A percentile compares a stretch with the other conserved stretches of the same genome.
phyloP scores from a whole-genome alignment of 2,329 filamentous ascomycete genomes.

The Rhynchosporium secalis region DNA sequence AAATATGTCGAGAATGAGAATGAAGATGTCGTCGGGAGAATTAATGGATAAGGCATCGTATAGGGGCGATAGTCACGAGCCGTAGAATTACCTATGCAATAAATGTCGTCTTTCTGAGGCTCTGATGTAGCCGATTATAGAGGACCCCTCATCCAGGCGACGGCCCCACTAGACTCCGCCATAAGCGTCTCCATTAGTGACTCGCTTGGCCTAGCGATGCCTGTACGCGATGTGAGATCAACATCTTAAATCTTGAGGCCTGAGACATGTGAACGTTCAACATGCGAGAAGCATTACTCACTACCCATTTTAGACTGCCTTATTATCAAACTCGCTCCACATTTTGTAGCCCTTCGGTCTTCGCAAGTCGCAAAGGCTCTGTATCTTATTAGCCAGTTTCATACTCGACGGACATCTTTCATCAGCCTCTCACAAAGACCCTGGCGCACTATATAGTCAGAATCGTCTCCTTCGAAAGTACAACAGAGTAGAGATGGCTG shows the following conservation, averaged over 20 bases:
- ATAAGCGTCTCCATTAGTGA: slow-evolving; percentile 2
- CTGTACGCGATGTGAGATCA: slow-evolving; percentile 8
- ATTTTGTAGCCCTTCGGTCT: too few species aligned
- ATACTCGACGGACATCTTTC: too few species aligned
- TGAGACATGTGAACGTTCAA: not conserved
- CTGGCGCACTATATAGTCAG: not conserved
- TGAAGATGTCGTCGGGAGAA: slow-evolving; percentile 84
- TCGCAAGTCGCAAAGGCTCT: too few species aligned
- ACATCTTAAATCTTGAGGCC: not conserved
- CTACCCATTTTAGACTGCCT: too few species aligned
- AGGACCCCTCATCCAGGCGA: slow-evolving; percentile 5
- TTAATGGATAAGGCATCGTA: slow-evolving; percentile 84
- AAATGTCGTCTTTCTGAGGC: not conserved
- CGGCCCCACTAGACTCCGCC: slow-evolving; percentile 1
- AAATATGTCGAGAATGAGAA: slow-evolving; percentile 80
- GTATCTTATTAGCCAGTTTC: too few species aligned
- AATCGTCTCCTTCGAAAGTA: not conserved
- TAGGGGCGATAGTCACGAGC: not conserved
- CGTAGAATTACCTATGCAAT: too few species aligned
- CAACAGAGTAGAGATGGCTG: slow-evolving; percentile 29
- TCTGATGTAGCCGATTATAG: not conserved
- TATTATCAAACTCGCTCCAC: too few species aligned
- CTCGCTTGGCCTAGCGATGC: not conserved
- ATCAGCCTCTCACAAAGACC: not conserved
- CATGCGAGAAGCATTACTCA: not conserved